Base-by-base conservation (phyloP, 2,329 filamentous ascomycete genomes). In the Ophiostoma australiae region DNA sequence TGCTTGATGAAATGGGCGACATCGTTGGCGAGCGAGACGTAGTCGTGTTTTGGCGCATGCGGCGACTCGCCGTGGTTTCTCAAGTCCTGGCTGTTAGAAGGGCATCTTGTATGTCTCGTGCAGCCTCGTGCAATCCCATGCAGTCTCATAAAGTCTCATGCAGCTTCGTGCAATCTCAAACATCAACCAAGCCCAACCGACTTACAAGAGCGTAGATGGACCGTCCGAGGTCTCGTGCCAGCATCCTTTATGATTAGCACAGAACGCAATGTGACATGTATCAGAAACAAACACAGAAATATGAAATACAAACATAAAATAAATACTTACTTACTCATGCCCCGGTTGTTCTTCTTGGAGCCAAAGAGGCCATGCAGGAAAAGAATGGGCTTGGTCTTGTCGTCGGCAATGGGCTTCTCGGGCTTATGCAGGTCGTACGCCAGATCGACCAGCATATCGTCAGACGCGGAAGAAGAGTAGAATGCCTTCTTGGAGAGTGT, bases 331-430 rank as follows among this genome's bases (percentile, higher is more conserved):
- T 93, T 97, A 90, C 93, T 96, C 74, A 98, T 95, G 77, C 87
- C 92, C 79, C 94, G 85, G 79, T 97, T 97, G 79, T 98, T 98
- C 82, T 92, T 93, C 82, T 96, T 97, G 52, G 92, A 97, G 27
- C 94, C 94, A 77, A 98, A 97, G 13, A 98, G 84, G 0, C 95
- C 94, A 79, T 98, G 94, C 77, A 98, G 87, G 75, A 98, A 91
- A 73, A 98, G 81, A 74, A 98, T 92, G 1, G 94, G 91, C 55
- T 81, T 77, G 44, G 80, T 79, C 73, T 81, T 80, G 72, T 79
- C 78, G 76, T 83, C 78, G 70, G 80, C 77, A 35, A 80, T 79
- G 1, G 79, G 78, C 68, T 82, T 83, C 0, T 81, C 76, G 1
- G 90, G 88, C 76, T 86, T 82, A 77, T 93, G 88, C 63, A 91